A percentile compares a stretch with the other conserved stretches of the same genome.
Conservation (phyloP, 1,284 basidiomycete genomes). For the Ustilago esculenta region DNA sequence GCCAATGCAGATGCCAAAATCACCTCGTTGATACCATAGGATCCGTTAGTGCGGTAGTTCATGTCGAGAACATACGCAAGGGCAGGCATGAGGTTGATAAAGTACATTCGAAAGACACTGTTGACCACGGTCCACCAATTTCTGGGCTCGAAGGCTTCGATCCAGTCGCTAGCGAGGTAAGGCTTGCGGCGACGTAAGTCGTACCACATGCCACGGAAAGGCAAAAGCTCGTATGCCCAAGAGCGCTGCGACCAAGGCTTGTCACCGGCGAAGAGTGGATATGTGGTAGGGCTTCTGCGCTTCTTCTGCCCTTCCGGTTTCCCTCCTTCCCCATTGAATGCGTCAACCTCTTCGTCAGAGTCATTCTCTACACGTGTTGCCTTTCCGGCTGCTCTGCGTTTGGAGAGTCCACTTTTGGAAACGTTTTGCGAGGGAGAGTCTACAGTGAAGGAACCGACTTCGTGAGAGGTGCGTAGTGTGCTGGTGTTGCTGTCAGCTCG, state of each 20-base stretch:
- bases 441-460: constrained; percentile 15
- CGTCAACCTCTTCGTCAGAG: neutral
- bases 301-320: constrained; percentile 1
- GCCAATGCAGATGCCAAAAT: constrained; percentile 73
- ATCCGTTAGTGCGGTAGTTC: constrained; percentile 83
- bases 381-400: constrained; percentile 7
- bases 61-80: constrained; percentile 92
- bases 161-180: constrained; percentile 71
- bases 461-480: constrained; percentile 24
- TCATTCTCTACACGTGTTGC: neutral
- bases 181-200: constrained; percentile 82
- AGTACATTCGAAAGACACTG: constrained; percentile 61
- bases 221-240: constrained; percentile 61
- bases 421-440: constrained; percentile 20
- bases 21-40: constrained; percentile 91
- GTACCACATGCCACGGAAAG: constrained; percentile 78
- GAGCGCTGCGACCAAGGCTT: constrained; percentile 63
- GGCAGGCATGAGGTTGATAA: constrained; percentile 77
- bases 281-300: constrained; percentile 9
- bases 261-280: constrained; percentile 47
- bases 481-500: constrained; percentile 7
- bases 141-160: constrained; percentile 40
- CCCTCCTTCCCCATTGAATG: neutral
- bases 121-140: constrained; percentile 56
- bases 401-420: constrained; percentile 16